Evolutionary conservation across 768 basidiomycete species (phyloP).

Genomic region (Lyophyllum shimeji): DNA sequence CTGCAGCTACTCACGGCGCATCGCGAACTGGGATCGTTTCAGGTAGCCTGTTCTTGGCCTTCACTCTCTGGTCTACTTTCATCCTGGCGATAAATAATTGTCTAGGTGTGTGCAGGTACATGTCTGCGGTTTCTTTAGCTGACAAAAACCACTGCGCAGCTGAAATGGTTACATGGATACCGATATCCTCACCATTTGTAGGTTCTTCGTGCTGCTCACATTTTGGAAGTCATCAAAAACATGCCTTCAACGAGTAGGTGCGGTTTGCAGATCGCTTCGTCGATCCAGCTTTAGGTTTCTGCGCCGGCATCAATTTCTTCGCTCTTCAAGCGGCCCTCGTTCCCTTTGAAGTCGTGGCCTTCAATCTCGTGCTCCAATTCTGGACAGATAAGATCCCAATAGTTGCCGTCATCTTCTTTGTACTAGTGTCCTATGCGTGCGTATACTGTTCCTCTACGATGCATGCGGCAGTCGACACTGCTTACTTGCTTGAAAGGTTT

Average conservation of each 20-base stretch:
- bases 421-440: constrained; percentile 43
- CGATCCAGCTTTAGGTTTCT: constrained; percentile 57
- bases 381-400: constrained; percentile 53
- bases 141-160: constrained; percentile 37
- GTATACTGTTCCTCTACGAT: constrained; percentile 9
- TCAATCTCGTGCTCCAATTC: constrained; percentile 50
- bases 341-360: constrained; percentile 54
- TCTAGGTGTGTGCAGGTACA: constrained; percentile 28
- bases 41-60: constrained; percentile 52
- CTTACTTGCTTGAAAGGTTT: constrained; percentile 23
- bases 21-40: background rate
- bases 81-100: constrained; percentile 51
- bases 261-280: constrained; percentile 62
- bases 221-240: background rate
- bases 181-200: constrained; percentile 76
- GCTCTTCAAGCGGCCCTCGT: constrained; percentile 44
- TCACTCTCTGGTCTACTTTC: constrained; percentile 48
- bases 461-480: background rate
- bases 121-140: background rate
- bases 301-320: constrained; percentile 59
- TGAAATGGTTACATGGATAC: constrained; percentile 84
- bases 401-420: constrained; percentile 42
- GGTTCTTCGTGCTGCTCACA: constrained; percentile 14
- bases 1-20: background rate
- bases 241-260: constrained; percentile 31